Percentiles rank a stretch among this genome's conserved stretches.
phyloP scores from a whole-genome alignment of 2,329 filamentous ascomycete species.

The Byssochlamys sp. region DNA sequence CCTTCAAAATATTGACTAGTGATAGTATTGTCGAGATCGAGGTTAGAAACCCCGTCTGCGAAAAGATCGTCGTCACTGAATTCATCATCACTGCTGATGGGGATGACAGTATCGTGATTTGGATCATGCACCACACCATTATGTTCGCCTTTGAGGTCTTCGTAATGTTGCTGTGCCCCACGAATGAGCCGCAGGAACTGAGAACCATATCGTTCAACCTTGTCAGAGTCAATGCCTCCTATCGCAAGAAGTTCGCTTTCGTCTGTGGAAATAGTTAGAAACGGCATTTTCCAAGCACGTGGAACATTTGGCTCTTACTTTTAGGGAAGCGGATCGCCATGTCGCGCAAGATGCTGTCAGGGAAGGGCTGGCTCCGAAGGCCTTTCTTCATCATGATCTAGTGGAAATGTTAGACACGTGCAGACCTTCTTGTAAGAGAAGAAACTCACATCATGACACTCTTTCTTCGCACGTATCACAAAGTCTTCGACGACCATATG shows the following conservation, averaged over 20 bases:
- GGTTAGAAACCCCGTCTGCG: slow-evolving; percentile 15
- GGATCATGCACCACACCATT: slow-evolving; percentile 36
- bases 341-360: slow-evolving; percentile 37
- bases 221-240: slow-evolving; percentile 35
- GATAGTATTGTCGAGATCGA: slow-evolving; percentile 15
- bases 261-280: slow-evolving; percentile 19
- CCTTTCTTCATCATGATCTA: slow-evolving; percentile 35
- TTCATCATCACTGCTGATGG: slow-evolving; percentile 31
- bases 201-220: slow-evolving; percentile 35
- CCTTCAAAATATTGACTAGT: slow-evolving; percentile 27
- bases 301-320: slow-evolving; percentile 18
- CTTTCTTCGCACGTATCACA: slow-evolving; percentile 34
- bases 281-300: neutral
- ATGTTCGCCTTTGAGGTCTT: slow-evolving; percentile 34
- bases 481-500: slow-evolving; percentile 40
- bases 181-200: slow-evolving; percentile 34
- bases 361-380: slow-evolving; percentile 38
- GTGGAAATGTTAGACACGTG: slow-evolving; percentile 4
- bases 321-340: slow-evolving; percentile 41
- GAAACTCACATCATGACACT: slow-evolving; percentile 31
- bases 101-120: slow-evolving; percentile 39
- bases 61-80: slow-evolving; percentile 26
- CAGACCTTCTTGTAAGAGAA: neutral
- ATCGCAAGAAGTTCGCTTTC: slow-evolving; percentile 30
- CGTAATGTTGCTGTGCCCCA: slow-evolving; percentile 31